Percentiles rank a stretch among this genome's conserved stretches.
Conservation (phyloP, 495 filamentous ascomycete genomes). For the Friedmanniomyces simplex region DNA sequence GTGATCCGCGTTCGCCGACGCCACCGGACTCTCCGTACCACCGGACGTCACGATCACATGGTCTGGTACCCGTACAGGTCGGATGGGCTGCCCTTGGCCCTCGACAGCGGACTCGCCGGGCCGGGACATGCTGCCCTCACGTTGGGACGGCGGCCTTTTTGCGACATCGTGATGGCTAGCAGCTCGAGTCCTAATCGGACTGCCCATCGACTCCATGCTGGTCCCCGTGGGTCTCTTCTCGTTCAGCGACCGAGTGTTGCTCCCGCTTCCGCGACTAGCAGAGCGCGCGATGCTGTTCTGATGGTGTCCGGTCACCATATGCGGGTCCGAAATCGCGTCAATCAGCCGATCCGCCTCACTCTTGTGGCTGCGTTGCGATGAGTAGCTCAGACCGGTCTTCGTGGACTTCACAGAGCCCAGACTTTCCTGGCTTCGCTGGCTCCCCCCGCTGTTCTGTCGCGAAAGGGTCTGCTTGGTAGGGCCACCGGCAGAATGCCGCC, state of each 20-base stretch:
- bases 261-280: constrained; percentile 4
- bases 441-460: constrained; percentile 32
- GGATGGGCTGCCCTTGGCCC: constrained; percentile 23
- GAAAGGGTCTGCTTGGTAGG: neutral
- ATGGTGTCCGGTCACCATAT: constrained; percentile 33
- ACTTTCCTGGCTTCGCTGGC: constrained; percentile 34
- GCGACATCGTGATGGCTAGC: neutral
- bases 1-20: neutral
- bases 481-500: neutral
- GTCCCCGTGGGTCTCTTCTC: constrained; percentile 12
- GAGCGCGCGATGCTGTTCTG: constrained; percentile 3
- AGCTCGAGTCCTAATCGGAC: neutral
- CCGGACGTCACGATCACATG: constrained; percentile 5
- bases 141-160: neutral
- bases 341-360: constrained; percentile 69
- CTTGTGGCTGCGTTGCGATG: constrained; percentile 36
- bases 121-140: constrained; percentile 1
- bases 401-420: constrained; percentile 44
- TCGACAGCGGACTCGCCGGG: constrained; percentile 23
- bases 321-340: constrained; percentile 59
- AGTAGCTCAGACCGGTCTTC: constrained; percentile 36
- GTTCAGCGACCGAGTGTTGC: too few species aligned
- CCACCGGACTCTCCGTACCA: neutral
- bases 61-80: constrained; percentile 26
- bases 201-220: neutral